phyloP scores from a whole-genome alignment of 2,329 filamentous ascomycete species.

The Fusarium buxicola region DNA sequence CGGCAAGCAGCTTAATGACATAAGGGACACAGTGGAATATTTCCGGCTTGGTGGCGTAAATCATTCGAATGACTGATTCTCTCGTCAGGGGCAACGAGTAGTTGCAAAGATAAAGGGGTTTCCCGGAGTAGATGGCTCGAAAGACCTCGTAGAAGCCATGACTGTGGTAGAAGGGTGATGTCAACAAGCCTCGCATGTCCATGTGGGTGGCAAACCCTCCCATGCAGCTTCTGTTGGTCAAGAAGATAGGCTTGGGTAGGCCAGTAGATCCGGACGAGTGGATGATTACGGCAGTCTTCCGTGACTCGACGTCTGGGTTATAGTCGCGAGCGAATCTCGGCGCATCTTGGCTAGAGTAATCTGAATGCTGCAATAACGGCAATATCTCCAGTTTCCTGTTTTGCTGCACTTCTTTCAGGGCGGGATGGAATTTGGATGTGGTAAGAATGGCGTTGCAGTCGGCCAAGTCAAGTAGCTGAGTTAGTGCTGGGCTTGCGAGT shows the following conservation, averaged over 20 bases:
- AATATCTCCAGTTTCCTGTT: constrained; percentile 23
- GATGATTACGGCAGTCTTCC: constrained; percentile 41
- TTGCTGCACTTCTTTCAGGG: constrained; percentile 29
- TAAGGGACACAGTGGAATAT: constrained; percentile 73
- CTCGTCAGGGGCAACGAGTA: constrained; percentile 65
- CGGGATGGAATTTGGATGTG: constrained; percentile 32
- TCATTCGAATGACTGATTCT: constrained; percentile 58
- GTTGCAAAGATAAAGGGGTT: constrained; percentile 65
- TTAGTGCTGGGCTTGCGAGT: constrained; percentile 34
- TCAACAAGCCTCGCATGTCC: constrained; percentile 62
- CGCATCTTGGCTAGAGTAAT: constrained; percentile 20
- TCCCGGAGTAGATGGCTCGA: constrained; percentile 62
- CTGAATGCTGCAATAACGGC: constrained; percentile 15
- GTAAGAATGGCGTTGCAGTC: constrained; percentile 30
- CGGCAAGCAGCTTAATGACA: constrained; percentile 70
- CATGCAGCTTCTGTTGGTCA: constrained; percentile 64
- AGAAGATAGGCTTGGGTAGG: constrained; percentile 71
- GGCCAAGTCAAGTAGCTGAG: constrained; percentile 25
- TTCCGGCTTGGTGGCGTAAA: constrained; percentile 54
- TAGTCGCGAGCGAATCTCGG: constrained; percentile 33
- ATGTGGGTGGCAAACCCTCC: constrained; percentile 57
- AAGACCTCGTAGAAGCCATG: constrained; percentile 68
- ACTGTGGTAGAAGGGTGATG: constrained; percentile 69
- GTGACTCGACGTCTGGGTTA: constrained; percentile 25
- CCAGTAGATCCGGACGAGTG: constrained; percentile 66